These are phyloP conservation scores for Mollisia scopiformis DNA, from an alignment of 2,329 filamentous ascomycete species.

Conservation along the genomic window DNA sequence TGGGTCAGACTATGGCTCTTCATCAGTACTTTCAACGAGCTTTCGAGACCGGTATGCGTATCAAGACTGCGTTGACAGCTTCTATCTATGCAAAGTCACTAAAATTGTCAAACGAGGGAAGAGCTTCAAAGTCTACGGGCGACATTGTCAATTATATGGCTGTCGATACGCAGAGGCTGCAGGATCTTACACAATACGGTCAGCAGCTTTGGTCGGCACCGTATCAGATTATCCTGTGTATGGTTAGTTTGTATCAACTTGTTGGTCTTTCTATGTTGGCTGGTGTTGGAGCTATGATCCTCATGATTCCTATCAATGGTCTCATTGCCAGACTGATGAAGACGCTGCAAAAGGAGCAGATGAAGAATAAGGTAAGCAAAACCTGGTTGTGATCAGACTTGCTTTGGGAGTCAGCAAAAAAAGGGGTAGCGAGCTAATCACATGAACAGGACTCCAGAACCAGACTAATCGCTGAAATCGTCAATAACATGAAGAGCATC, in stretches of 20 bases:
- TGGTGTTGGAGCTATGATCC: constrained; percentile 89
- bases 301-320: constrained; percentile 97
- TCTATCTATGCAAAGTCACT: constrained; percentile 93
- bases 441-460: constrained; percentile 71
- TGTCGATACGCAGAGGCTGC: constrained; percentile 91
- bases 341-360: constrained; percentile 90
- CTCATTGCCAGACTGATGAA: constrained; percentile 93
- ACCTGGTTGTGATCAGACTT: neutral
- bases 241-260: constrained; percentile 94
- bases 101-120: constrained; percentile 88
- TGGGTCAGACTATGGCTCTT: constrained; percentile 84
- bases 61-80: constrained; percentile 88
- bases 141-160: constrained; percentile 99
- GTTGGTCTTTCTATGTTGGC: constrained; percentile 95
- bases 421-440: neutral
- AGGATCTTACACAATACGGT: constrained; percentile 93
- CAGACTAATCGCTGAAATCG: constrained; percentile 91
- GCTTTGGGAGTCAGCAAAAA: neutral
- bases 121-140: constrained; percentile 85
- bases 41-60: constrained; percentile 95
- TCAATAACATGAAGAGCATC: constrained; percentile 99
- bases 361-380: constrained; percentile 81
- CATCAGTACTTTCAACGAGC: constrained; percentile 98
- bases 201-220: constrained; percentile 97
- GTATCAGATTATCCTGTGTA: constrained; percentile 94